These are phyloP conservation scores for Rhizopogon salebrosus DNA, from an alignment of 768 basidiomycete species.

Conservation along the genomic window DNA sequence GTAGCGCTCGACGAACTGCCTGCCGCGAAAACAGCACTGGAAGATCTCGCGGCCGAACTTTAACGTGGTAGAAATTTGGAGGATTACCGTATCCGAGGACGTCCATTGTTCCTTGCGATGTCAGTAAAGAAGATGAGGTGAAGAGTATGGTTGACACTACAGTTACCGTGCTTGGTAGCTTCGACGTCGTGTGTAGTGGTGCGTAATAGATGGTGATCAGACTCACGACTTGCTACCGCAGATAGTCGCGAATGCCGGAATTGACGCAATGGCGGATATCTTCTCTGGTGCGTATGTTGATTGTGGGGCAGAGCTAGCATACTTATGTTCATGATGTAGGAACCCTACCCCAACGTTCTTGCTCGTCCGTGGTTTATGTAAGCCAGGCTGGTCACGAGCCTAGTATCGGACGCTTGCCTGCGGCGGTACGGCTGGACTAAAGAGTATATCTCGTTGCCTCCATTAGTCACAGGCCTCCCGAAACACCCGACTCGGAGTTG, in stretches of 20 bases:
- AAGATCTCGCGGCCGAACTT: background rate
- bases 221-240: background rate
- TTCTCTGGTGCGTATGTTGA: background rate
- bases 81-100: slow-evolving; percentile 8
- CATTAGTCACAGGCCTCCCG: too few species aligned
- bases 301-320: background rate
- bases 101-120: slow-evolving; percentile 30
- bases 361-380: too few species aligned
- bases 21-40: slow-evolving; percentile 16
- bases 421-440: too few species aligned
- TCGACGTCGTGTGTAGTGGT: slow-evolving; percentile 40
- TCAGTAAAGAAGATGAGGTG: slow-evolving; percentile 38
- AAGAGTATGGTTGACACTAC: slow-evolving; percentile 30
- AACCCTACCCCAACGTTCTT: too few species aligned
- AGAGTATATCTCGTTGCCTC: too few species aligned
- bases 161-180: slow-evolving; percentile 30
- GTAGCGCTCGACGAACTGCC: slow-evolving; percentile 1
- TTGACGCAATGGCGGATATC: slow-evolving; percentile 8
- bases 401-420: too few species aligned
- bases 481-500: too few species aligned
- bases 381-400: too few species aligned
- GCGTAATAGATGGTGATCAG: background rate
- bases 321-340: slow-evolving; percentile 18
- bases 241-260: slow-evolving; percentile 25
- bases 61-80: slow-evolving; percentile 1